A percentile compares a stretch with the other conserved stretches of the same genome.
Conservation (phyloP, 345 rosid genomes). For the Clausena lansium region DNA sequence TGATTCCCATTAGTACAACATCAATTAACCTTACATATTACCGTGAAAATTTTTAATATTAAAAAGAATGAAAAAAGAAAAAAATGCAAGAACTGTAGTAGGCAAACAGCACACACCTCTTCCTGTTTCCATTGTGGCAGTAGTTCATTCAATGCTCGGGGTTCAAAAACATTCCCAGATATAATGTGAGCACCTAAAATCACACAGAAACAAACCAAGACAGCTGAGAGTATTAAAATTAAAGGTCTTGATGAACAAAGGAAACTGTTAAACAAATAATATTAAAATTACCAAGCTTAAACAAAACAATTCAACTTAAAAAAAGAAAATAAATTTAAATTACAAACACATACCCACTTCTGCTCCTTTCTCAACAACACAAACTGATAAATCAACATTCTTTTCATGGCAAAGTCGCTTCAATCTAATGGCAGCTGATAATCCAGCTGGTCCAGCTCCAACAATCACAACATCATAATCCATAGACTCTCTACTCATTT, state of each 20-base stretch:
- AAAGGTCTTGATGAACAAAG: no score
- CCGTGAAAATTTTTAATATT: neutral
- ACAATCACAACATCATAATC: slow-evolving; percentile 91
- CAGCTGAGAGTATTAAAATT: no score
- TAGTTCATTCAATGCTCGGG: slow-evolving; percentile 83
- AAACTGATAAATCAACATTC: slow-evolving; percentile 77
- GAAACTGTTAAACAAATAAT: neutral
- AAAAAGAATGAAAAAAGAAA: neutral
- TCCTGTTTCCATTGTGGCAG: slow-evolving; percentile 92
- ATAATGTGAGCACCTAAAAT: slow-evolving; percentile 78
- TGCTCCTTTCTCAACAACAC: slow-evolving; percentile 95
- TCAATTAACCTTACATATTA: neutral
- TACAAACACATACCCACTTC: slow-evolving; percentile 61
- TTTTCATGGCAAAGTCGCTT: slow-evolving; percentile 76
- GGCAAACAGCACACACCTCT: slow-evolving; percentile 40
- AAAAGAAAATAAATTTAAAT: neutral
- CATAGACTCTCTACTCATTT: slow-evolving; percentile 53
- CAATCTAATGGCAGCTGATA: slow-evolving; percentile 86
- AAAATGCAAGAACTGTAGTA: neutral
- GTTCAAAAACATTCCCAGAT: slow-evolving; percentile 90
- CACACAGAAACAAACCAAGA: slow-evolving; percentile 8
- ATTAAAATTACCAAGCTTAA: neutral
- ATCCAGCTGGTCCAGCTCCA: slow-evolving; percentile 99
- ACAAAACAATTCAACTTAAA: neutral
- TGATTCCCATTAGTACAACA: neutral